A percentile compares a stretch with the other conserved stretches of the same genome.
Conservation (phyloP, 2,329 filamentous ascomycete species). For the Neophaeococcomyces mojaviensis region DNA sequence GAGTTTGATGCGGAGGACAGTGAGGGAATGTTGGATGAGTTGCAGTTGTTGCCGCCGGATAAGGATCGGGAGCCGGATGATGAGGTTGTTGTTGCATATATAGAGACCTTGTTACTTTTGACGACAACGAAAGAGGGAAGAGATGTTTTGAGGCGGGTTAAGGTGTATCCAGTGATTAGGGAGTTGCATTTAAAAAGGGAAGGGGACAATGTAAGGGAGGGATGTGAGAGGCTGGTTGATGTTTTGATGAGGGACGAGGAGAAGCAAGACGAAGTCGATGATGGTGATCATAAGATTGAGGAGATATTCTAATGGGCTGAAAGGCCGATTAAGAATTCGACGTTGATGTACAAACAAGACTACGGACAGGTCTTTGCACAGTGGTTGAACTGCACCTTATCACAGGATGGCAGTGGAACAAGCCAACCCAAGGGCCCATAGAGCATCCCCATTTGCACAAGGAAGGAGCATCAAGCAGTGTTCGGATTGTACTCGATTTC, state of each 20-base stretch:
- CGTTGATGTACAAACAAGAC: too few species aligned
- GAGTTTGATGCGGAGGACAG: conserved; percentile 83
- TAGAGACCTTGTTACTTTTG: conserved; percentile 80
- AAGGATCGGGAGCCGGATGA: conserved; percentile 75
- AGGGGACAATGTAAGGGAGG: conserved; percentile 72
- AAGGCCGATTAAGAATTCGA: not conserved
- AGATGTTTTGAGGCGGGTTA: conserved; percentile 64
- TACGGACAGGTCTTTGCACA: too few species aligned
- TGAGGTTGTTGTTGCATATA: conserved; percentile 72
- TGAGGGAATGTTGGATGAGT: conserved; percentile 76
- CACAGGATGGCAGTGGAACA: too few species aligned
- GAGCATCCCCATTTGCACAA: too few species aligned
- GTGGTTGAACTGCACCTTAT: too few species aligned
- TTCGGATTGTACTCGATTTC: too few species aligned
- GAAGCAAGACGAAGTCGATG: conserved; percentile 35
- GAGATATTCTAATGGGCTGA: conserved; percentile 41
- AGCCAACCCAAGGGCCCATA: too few species aligned
- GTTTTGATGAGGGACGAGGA: conserved; percentile 74
- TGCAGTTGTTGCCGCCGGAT: conserved; percentile 81
- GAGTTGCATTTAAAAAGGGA: conserved; percentile 75
- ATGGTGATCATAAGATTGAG: conserved; percentile 40
- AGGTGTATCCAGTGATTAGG: conserved; percentile 81
- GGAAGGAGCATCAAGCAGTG: too few species aligned
- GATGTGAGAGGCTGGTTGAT: conserved; percentile 83
- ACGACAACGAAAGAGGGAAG: conserved; percentile 70